A percentile compares a stretch with the other conserved stretches of the same genome.
These are phyloP conservation scores for Rubia balearica DNA, from an alignment of 305 asterid genomes.

Conservation along the genomic window DNA sequence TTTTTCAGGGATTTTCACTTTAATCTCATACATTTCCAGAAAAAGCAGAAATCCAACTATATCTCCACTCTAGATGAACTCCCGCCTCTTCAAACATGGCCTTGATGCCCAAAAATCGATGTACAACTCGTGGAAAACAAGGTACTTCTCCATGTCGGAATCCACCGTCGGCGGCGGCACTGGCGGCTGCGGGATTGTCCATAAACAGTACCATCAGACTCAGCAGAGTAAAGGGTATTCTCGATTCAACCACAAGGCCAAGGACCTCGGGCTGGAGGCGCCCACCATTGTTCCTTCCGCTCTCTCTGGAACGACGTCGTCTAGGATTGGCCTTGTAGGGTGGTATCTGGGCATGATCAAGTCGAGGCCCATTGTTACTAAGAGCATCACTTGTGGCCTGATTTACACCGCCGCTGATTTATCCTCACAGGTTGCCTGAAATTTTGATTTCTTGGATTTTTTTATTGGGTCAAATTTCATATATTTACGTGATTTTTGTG, in stretches of 20 bases:
- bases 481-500: not conserved
- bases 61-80: slow-evolving; percentile 7
- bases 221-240: slow-evolving; percentile 37
- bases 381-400: slow-evolving; percentile 62
- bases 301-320: slow-evolving; percentile 26
- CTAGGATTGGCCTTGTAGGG: slow-evolving; percentile 36
- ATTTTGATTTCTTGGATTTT: not conserved
- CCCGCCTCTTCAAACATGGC: slow-evolving; percentile 20
- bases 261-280: slow-evolving; percentile 24
- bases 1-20: not conserved
- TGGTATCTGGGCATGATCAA: slow-evolving; percentile 67
- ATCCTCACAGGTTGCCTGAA: slow-evolving; percentile 64
- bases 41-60: not conserved
- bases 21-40: not conserved
- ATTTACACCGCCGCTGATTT: slow-evolving; percentile 85
- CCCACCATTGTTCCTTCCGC: slow-evolving; percentile 22
- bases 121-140: slow-evolving; percentile 15
- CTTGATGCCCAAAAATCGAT: slow-evolving; percentile 15
- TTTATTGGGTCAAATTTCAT: not conserved
- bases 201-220: slow-evolving; percentile 21
- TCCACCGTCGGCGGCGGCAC: not conserved
- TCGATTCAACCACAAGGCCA: slow-evolving; percentile 37
- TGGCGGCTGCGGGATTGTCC: slow-evolving; percentile 13
- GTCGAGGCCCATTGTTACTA: slow-evolving; percentile 68
- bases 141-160: slow-evolving; percentile 12